phyloP scores from a whole-genome alignment of 1,284 basidiomycete genomes.

The Naganishia sp. region DNA sequence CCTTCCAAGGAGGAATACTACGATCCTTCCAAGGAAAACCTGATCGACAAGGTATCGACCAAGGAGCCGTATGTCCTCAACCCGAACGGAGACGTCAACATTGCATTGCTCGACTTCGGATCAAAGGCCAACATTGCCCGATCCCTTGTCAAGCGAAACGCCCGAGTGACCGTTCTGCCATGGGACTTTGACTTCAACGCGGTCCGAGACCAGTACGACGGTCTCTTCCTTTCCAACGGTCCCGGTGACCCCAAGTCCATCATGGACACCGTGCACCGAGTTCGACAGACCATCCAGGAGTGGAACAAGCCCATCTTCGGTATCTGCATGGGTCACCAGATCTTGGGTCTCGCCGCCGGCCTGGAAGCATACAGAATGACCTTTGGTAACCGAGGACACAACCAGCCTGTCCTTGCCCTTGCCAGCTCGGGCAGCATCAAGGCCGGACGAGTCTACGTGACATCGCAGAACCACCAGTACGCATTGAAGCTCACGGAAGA shows the following conservation, averaged over 20 bases:
- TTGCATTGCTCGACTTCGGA: slow-evolving; percentile 96
- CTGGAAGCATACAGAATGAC: slow-evolving; percentile 81
- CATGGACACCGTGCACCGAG: slow-evolving; percentile 77
- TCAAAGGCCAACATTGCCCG: slow-evolving; percentile 96
- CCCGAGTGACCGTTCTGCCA: slow-evolving; percentile 89
- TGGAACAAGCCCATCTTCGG: slow-evolving; percentile 95
- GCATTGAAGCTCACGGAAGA: slow-evolving; percentile 88
- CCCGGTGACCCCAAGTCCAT: slow-evolving; percentile 92
- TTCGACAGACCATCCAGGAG: slow-evolving; percentile 77
- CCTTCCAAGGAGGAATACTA: slow-evolving; percentile 74
- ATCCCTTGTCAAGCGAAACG: slow-evolving; percentile 84
- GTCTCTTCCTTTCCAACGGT: slow-evolving; percentile 90
- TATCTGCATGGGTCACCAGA: slow-evolving; percentile 98
- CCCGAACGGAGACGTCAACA: slow-evolving; percentile 79
- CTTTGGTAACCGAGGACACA: slow-evolving; percentile 98
- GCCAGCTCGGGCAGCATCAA: slow-evolving; percentile 86
- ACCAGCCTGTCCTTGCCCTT: slow-evolving; percentile 94
- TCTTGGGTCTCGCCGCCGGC: slow-evolving; percentile 95
- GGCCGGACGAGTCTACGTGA: slow-evolving; percentile 95
- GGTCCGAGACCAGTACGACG: slow-evolving; percentile 86
- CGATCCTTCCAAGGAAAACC: slow-evolving; percentile 89
- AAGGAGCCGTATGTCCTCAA: slow-evolving; percentile 83
- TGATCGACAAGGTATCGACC: slow-evolving; percentile 90
- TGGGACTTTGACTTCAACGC: slow-evolving; percentile 97
- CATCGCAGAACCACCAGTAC: slow-evolving; percentile 91